phyloP scores from a whole-genome alignment of 1,284 basidiomycete genomes.

The Irpex lacteus region DNA sequence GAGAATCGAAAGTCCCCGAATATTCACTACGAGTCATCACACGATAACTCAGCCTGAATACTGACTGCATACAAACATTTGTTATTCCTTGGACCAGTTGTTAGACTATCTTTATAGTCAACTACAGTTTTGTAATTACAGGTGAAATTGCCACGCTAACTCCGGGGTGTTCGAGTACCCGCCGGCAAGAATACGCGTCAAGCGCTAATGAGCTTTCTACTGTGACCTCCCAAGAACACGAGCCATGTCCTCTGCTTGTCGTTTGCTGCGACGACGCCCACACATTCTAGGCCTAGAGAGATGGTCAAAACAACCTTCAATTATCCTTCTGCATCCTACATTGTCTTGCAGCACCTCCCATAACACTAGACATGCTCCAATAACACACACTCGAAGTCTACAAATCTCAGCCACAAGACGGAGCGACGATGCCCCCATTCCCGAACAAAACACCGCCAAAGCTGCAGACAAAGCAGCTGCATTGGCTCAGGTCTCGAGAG shows the following conservation, averaged over 20 bases:
- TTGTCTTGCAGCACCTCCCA: background rate
- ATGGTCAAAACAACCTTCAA: background rate
- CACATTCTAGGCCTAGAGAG: background rate
- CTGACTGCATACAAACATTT: background rate
- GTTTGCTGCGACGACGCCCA: constrained; percentile 1
- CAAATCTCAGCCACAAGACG: constrained; percentile 10
- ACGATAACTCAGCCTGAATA: background rate
- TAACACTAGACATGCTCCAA: background rate
- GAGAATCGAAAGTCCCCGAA: constrained; percentile 11
- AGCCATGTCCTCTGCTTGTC: background rate
- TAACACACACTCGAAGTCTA: background rate
- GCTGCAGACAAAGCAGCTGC: background rate
- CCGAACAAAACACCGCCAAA: background rate
- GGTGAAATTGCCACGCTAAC: too few species aligned
- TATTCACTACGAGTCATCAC: constrained; percentile 6
- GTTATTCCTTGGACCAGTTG: background rate
- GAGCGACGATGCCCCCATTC: background rate
- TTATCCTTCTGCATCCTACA: background rate
- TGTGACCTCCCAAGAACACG: background rate
- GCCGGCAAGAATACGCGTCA: background rate
- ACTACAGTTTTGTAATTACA: too few species aligned
- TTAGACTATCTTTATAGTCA: too few species aligned
- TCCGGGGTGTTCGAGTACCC: too few species aligned
- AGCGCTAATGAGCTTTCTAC: background rate
- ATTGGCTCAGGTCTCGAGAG: background rate